Conservation (phyloP, 2,329 filamentous ascomycete species). For the Magnaporthiopsis incrustans region DNA sequence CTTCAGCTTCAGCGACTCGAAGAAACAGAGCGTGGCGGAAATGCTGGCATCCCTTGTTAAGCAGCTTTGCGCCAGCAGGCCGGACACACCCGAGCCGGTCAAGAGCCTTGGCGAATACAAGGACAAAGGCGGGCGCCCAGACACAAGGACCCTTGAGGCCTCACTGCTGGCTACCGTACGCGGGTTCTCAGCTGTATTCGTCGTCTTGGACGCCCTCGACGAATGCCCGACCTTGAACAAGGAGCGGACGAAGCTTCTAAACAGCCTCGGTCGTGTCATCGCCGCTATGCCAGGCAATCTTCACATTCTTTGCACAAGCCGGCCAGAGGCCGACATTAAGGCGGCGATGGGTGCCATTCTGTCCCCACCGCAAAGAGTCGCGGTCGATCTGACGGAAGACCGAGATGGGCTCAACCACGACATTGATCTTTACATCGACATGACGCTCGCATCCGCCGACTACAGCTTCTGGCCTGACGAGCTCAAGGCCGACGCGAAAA, state of each 20-base stretch:
- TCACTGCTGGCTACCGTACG: background rate
- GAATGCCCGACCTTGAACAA: background rate
- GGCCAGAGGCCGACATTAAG: background rate
- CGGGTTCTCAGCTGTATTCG: background rate
- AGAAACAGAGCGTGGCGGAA: conserved; percentile 11
- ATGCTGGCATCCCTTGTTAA: conserved; percentile 17
- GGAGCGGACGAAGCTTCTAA: background rate
- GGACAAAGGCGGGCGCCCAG: background rate
- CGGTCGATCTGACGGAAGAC: background rate
- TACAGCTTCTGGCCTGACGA: background rate
- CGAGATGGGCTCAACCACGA: background rate
- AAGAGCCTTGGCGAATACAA: conserved; percentile 5
- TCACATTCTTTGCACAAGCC: background rate
- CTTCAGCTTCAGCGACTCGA: conserved; percentile 15
- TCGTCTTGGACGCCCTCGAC: background rate
- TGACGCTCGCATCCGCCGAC: background rate
- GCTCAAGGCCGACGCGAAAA: background rate
- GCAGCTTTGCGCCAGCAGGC: background rate
- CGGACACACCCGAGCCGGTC: background rate
- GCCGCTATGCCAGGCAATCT: background rate
- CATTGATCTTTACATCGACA: background rate
- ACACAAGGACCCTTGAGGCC: background rate
- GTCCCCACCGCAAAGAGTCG: background rate
- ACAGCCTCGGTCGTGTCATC: background rate
- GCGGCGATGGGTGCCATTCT: background rate